Base-by-base conservation (phyloP, 768 basidiomycete species). In the Pisolithus orientalis region DNA sequence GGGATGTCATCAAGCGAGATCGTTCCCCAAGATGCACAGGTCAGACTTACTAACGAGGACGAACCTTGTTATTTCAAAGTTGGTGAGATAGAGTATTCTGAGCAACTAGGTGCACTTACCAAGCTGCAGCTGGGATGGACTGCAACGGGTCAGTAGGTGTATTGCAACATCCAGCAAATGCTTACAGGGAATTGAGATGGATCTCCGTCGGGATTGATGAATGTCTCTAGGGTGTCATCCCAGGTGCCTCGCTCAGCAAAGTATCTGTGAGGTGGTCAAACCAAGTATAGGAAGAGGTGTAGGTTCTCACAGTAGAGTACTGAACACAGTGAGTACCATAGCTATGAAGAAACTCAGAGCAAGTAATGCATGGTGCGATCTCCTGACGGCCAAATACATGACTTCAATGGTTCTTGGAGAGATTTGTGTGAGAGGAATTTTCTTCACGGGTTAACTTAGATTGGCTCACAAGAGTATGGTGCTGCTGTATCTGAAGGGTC, bases 191-290 rank as follows among this genome's bases (percentile, higher is more conserved):
- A 90, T 54, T 88, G 85, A 6, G 83, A 81, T 0, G 87, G 85
- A 59, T 90, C 87, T 3, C 93, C 93, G 53, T 94, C 90, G 0
- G 81, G 77, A 61, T 93, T 90, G 46, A 94, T 79, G 62, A 94
- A 96, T 4, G 80, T 85, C 40, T 82, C 85, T 0, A 95, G 69
- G 1, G 78, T 77, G 6, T 81, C 80, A 56, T 94, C 92, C 93
- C 93, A 96, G 1, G 85, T 85, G 1, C 93, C 93, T 17, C 93
- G 76, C 69, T 96, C 93, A 2, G 85, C 85, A 61, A 95, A 95
- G 63, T 94, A 94, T 56, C 88, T 88, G 48, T 2, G 6, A 4
- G 46, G 16, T 31, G 5, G 4, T 42, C 13, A 48, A 25, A 21
- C 11, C n/a, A 1, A n/a, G 27, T 29, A 5, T 10, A 6, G 3